A percentile compares a stretch with the other conserved stretches of the same genome.
phyloP scores from a whole-genome alignment of 2,329 filamentous ascomycete genomes.

The Colletotrichum horii region DNA sequence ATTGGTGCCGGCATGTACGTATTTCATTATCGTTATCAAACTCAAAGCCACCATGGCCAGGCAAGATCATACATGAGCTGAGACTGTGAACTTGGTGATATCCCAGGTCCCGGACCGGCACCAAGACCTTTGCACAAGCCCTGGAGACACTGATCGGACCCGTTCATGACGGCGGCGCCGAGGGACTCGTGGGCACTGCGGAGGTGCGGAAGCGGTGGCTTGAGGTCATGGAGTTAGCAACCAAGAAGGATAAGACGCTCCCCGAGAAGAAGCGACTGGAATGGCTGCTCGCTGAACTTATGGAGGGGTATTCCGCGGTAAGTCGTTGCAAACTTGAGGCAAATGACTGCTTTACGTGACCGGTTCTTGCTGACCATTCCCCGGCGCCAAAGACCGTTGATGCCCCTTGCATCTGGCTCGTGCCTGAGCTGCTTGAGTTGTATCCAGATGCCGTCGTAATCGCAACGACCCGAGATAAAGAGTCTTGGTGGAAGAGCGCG shows the following conservation, averaged over 20 bases:
- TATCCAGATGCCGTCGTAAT: slow-evolving; percentile 28
- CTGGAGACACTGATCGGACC: slow-evolving; percentile 28
- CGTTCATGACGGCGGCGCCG: slow-evolving; percentile 27
- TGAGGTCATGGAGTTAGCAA: background rate
- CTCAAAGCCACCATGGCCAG: background rate
- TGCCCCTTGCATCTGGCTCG: background rate
- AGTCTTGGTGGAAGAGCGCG: slow-evolving; percentile 26
- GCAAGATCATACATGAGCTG: background rate
- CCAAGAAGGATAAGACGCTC: background rate
- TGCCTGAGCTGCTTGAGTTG: slow-evolving; percentile 14
- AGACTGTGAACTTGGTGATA: background rate
- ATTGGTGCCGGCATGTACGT: slow-evolving; percentile 29
- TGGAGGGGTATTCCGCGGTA: background rate
- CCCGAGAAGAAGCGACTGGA: background rate
- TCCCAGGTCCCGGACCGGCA: slow-evolving; percentile 26
- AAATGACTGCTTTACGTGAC: background rate
- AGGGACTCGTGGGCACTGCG: slow-evolving; percentile 21
- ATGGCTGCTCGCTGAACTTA: background rate
- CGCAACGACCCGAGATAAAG: slow-evolving; percentile 23
- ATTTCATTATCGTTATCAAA: background rate
- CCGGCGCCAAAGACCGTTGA: background rate
- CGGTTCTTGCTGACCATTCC: background rate
- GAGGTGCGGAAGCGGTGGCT: slow-evolving; percentile 21
- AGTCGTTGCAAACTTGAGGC: background rate
- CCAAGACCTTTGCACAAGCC: slow-evolving; percentile 26